A percentile compares a stretch with the other conserved stretches of the same genome.
Conservation (phyloP, 169 alveolate species). For the Plasmodium coatneyi region DNA sequence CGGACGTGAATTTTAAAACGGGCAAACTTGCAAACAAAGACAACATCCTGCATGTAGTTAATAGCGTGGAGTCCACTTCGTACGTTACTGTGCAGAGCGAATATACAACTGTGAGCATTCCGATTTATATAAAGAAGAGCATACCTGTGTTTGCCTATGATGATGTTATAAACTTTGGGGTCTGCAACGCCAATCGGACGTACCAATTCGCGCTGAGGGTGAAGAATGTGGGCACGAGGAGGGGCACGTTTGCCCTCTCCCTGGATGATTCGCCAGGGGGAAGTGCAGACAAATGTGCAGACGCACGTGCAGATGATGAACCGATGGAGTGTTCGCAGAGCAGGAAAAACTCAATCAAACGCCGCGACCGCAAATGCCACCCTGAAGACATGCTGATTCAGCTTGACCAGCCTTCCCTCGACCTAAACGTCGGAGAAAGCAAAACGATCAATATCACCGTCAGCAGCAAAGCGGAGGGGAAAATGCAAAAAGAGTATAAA, state of each 20-base stretch:
- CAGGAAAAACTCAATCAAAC: background rate
- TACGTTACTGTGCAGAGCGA: conserved; percentile 32
- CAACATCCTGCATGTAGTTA: conserved; percentile 4
- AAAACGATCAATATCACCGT: conserved; percentile 20
- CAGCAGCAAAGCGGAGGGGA: conserved; percentile 34
- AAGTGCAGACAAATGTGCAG: background rate
- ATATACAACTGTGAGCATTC: conserved; percentile 26
- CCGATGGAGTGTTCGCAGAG: background rate
- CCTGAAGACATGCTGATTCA: background rate
- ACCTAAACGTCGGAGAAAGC: conserved; percentile 5
- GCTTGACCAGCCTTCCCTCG: conserved; percentile 22
- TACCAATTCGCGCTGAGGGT: conserved; percentile 19
- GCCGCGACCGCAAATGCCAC: background rate
- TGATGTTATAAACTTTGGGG: conserved; percentile 31
- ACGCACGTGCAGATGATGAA: background rate
- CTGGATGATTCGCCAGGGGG: background rate
- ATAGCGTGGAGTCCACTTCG: conserved; percentile 20
- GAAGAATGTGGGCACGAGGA: conserved; percentile 45
- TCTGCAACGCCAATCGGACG: conserved; percentile 28
- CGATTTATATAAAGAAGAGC: conserved; percentile 57
- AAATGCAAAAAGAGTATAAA: conserved; percentile 1
- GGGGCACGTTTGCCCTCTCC: conserved; percentile 7
- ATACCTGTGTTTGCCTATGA: conserved; percentile 30
- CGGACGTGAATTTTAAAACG: conserved; percentile 21
- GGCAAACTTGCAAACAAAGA: conserved; percentile 4